Conservation (phyloP, 2,329 filamentous ascomycete species). For the Diaporthe citriasiana region DNA sequence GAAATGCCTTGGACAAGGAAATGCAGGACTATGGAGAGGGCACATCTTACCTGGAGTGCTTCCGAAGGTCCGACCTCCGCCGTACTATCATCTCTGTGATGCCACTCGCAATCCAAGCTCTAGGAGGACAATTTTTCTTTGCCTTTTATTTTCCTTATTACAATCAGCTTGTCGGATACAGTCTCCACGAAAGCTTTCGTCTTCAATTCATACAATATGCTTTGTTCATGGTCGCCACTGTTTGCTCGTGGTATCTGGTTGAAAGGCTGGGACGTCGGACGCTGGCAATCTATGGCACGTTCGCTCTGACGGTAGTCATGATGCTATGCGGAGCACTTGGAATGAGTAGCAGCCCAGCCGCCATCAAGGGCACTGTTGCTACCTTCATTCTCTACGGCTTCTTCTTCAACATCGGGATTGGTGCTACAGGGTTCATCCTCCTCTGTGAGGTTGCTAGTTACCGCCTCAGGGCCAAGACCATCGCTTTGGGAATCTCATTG, state of each 20-base stretch:
- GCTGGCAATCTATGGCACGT: slow-evolving; percentile 47
- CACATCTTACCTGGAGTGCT: slow-evolving; percentile 57
- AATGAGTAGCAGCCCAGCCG: slow-evolving; percentile 2
- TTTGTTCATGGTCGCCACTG: slow-evolving; percentile 48
- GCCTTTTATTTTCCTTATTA: slow-evolving; percentile 38
- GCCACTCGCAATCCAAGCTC: slow-evolving; percentile 36
- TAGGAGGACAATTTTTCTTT: slow-evolving; percentile 35
- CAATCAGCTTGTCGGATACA: slow-evolving; percentile 37
- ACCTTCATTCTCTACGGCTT: slow-evolving; percentile 52
- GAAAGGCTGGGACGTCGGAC: slow-evolving; percentile 50
- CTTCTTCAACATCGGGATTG: slow-evolving; percentile 55
- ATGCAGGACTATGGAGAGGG: slow-evolving; percentile 54
- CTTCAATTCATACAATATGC: slow-evolving; percentile 16
- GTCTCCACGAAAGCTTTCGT: slow-evolving; percentile 21
- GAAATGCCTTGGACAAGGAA: slow-evolving; percentile 50
- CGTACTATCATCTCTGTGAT: slow-evolving; percentile 36
- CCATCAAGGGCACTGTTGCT: slow-evolving; percentile 37
- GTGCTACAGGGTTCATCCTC: slow-evolving; percentile 53
- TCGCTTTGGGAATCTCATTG: slow-evolving; percentile 53
- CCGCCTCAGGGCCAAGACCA: slow-evolving; percentile 54
- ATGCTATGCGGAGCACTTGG: slow-evolving; percentile 50
- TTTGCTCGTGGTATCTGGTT: slow-evolving; percentile 52
- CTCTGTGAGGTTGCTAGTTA: slow-evolving; percentile 55
- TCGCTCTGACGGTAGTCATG: slow-evolving; percentile 47
- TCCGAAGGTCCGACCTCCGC: slow-evolving; percentile 55